phyloP scores from a whole-genome alignment of 2,329 filamentous ascomycete genomes.

The Aspergillus fructus region DNA sequence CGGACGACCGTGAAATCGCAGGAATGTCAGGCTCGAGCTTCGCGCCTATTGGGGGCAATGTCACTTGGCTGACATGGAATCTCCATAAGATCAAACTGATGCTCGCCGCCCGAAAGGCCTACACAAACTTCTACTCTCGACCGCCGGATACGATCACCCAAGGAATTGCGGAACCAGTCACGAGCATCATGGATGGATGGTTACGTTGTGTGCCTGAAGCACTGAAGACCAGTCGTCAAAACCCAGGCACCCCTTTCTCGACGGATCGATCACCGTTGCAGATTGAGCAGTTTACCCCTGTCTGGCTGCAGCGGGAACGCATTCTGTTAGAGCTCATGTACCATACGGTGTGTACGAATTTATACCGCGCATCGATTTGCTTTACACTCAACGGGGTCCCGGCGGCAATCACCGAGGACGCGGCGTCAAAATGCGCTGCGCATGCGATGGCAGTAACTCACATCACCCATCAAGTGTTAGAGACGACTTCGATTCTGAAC shows the following conservation, averaged over 20 bases:
- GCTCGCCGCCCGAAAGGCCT: constrained; percentile 9
- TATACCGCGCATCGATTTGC: constrained; percentile 5
- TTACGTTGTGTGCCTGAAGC: neutral
- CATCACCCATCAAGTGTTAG: neutral
- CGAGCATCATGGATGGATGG: neutral
- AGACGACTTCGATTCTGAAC: constrained; percentile 15
- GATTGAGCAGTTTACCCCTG: constrained; percentile 2
- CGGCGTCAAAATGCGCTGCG: neutral
- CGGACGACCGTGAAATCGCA: constrained; percentile 4
- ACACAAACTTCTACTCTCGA: constrained; percentile 11
- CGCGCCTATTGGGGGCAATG: constrained; percentile 10
- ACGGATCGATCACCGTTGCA: neutral
- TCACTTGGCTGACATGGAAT: constrained; percentile 21
- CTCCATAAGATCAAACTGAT: constrained; percentile 13
- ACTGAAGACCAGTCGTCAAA: neutral
- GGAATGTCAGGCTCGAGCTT: constrained; percentile 16
- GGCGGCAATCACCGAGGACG: neutral
- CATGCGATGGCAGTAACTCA: neutral
- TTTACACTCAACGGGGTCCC: neutral
- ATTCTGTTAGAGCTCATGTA: constrained; percentile 4
- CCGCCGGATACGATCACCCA: neutral
- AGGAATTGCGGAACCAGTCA: neutral
- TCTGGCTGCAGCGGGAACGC: constrained; percentile 6
- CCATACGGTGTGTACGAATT: neutral
- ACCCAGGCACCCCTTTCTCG: neutral